Evolutionary conservation across 2,329 filamentous ascomycete species (phyloP).

Genomic region (Amauroascus niger): DNA sequence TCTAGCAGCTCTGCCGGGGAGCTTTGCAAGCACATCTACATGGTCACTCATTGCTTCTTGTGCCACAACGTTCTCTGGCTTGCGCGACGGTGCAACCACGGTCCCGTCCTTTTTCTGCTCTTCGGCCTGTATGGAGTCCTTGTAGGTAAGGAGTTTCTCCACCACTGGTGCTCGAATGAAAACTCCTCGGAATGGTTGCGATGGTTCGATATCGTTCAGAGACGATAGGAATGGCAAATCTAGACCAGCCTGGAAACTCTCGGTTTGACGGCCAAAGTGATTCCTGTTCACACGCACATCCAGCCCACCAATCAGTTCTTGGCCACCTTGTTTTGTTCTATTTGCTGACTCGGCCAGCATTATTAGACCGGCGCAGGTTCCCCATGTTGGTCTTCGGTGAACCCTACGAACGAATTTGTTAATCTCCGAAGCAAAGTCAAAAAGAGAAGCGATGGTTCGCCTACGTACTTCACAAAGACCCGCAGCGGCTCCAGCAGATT

Average conservation of each 20-base stretch:
- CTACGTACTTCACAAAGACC: slow-evolving; percentile 74
- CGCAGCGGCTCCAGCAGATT: slow-evolving; percentile 73
- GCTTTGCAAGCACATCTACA: slow-evolving; percentile 50
- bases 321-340: slow-evolving; percentile 78
- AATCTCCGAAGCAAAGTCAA: slow-evolving; percentile 5
- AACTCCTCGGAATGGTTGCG: slow-evolving; percentile 60
- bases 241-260: slow-evolving; percentile 75
- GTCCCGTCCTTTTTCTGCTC: slow-evolving; percentile 43
- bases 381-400: slow-evolving; percentile 76
- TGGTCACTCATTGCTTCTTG: slow-evolving; percentile 38
- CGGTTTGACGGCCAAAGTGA: slow-evolving; percentile 86
- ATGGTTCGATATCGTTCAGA: slow-evolving; percentile 21
- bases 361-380: slow-evolving; percentile 91
- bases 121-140: slow-evolving; percentile 42
- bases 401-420: slow-evolving; percentile 42
- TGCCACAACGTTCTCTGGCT: slow-evolving; percentile 36
- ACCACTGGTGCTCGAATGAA: slow-evolving; percentile 95
- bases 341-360: slow-evolving; percentile 81
- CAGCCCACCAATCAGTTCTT: slow-evolving; percentile 85
- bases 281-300: slow-evolving; percentile 87
- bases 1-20: slow-evolving; percentile 45
- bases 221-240: slow-evolving; percentile 58
- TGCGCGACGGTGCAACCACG: slow-evolving; percentile 48
- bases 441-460: neutral
- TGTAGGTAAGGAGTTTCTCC: slow-evolving; percentile 59